Evolutionary conservation across 441 rosid genomes (phyloP).

Genomic region (Metrosideros polymorpha): DNA sequence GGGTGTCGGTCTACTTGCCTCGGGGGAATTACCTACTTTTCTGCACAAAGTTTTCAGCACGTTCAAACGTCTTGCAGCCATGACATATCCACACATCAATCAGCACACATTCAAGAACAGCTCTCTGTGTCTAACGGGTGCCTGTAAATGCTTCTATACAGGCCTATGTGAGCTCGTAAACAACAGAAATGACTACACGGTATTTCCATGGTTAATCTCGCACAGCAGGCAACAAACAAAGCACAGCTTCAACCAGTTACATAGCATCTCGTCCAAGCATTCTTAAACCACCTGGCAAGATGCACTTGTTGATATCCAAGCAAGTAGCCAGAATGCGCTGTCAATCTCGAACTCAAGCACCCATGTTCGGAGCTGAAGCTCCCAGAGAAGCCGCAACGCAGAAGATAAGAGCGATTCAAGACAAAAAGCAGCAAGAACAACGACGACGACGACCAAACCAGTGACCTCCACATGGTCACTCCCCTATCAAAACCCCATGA

Average conservation of each 20-base stretch:
- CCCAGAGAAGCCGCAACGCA: conserved; percentile 5
- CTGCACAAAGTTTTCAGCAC: conserved; percentile 3
- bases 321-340: background rate
- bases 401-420: conserved; percentile 8
- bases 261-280: background rate
- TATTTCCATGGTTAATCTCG: background rate
- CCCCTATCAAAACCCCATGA: background rate
- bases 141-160: background rate
- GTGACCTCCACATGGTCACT: background rate
- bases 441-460: background rate
- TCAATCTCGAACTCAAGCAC: background rate
- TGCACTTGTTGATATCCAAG: background rate
- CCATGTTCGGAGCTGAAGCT: conserved; percentile 2
- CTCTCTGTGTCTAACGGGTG: background rate
- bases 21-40: background rate
- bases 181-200: background rate
- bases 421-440: conserved; percentile 9
- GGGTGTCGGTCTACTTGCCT: background rate
- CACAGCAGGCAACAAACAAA: background rate
- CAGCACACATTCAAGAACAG: background rate
- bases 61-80: background rate
- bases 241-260: background rate
- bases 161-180: background rate
- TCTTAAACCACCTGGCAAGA: conserved; percentile 5
- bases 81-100: background rate